Evolutionary conservation across 805 yeast species (phyloP), one percentile per base, ranked within the genome.

Genomic region (Sugiyamaella qingdaonensis): DNA sequence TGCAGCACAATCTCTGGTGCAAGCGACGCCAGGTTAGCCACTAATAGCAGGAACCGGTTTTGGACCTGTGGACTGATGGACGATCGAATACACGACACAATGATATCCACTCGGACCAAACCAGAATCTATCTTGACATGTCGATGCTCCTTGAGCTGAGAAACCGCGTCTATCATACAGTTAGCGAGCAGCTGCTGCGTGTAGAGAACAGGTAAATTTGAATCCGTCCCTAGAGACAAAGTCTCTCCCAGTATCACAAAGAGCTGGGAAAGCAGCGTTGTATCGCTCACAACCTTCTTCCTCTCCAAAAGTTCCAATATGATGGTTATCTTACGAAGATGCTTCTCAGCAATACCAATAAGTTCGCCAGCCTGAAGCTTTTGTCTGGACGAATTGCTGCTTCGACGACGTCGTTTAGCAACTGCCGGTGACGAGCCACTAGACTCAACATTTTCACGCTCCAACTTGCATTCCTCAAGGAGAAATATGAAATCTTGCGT

Each of bases 11-110:
- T 81, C 64, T 92, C 97, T 8, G 98, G 97, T 10, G 92, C 87
- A 52, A 94, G 72, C 0, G 89, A 76, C 0, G 98, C 98, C 60
- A 94, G 73, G 47, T 89, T 85, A 2, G 97, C 86, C 60, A 94
- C 83, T 27, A 94, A 92, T 54, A 92, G 73, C 54, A 94, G 73
- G 48, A 92, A 72, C 60, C 90, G 80, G 71, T 94, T 94, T 71
- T 94, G 99, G 27, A 91, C 95, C 69, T 92, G 98, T 1, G 97
- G 98, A 29, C 96, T 88, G 43, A 82, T 79, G 1, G 97, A 85
- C 1, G 90, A 80, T 65, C 99, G 81, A 52, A 94, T 91, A 16
- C 96, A 86, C 45, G 92, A 85, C 27, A 94, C 97, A 59, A 94
- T 77, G 53, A 90, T 82, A 68, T 92, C 98, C 1, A 96, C 92